Base-by-base conservation (phyloP, 306 rosid genomes). In the Cucurbita pepo region DNA sequence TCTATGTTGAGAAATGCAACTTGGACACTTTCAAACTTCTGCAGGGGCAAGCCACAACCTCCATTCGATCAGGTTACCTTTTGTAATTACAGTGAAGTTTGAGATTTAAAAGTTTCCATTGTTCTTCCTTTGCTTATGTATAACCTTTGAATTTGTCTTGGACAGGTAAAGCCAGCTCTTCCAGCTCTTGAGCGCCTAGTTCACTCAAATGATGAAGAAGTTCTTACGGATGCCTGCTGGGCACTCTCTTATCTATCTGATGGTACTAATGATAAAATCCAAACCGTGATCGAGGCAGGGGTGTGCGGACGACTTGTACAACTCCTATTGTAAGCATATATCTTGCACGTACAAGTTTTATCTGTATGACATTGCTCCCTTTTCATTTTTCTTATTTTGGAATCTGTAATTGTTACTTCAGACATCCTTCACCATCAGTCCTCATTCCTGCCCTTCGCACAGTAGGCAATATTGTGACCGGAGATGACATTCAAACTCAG, bases 1-100 rank as follows among this genome's bases (percentile, higher is more conserved):
- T 88, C 94, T 5, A 88, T 86, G 94, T 77, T 88, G 71, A 86
- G 94, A 62, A 88, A 88, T 76, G 94, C 94, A 55, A 86, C 94
- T 1, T 88, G 90, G 94, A 86, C 94, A 8, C 81, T 88, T 59
- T 88, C 94, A 43, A 88, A 88, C 78, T 86, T 88, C 66, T 88
- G 90, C 79, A 81, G 94, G 75, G 94, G 94, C 76, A 88, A 88
- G 85, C 90, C 94, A 61, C 88, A 84, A 41, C 90, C 94, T 69
- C 84, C 88, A 56, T 88, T 88, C 45, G 94, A 88, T 4, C 90
- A 81, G 81, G 94, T 88, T 71, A 9, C 45, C 75, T 8, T 67
- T 15, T 48, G 58, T 75, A 76, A 57, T 56, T 67, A 45, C 16
- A 34, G 75, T 51, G 45, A 75, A 56, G 6, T 19, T 78, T 36